Conservation (phyloP, 2,329 filamentous ascomycete genomes). For the Penicillium sp. region DNA sequence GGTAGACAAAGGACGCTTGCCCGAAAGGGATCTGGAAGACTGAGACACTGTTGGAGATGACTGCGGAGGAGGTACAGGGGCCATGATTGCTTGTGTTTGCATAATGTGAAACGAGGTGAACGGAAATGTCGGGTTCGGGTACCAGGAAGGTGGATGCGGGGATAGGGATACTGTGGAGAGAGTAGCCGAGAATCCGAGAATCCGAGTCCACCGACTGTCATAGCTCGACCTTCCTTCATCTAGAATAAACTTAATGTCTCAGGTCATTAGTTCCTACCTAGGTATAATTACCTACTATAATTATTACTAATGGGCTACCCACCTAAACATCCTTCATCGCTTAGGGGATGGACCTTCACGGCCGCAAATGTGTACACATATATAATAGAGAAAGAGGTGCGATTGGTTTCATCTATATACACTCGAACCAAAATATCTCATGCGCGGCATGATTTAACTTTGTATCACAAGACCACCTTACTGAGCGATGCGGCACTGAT, state of each 20-base stretch:
- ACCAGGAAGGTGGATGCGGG: background rate
- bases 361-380: background rate
- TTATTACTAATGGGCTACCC: background rate
- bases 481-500: constrained; percentile 9
- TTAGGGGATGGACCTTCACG: background rate
- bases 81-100: background rate
- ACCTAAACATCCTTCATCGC: background rate
- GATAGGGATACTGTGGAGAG: background rate
- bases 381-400: background rate
- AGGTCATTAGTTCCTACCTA: background rate
- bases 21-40: background rate
- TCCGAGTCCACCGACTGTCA: background rate
- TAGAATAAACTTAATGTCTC: background rate
- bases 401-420: background rate
- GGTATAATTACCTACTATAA: background rate
- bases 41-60: background rate
- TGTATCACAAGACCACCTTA: constrained; percentile 9
- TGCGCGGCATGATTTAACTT: constrained; percentile 30
- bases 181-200: background rate
- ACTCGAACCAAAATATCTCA: background rate
- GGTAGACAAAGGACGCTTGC: background rate
- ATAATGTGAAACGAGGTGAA: background rate
- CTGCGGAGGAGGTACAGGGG: background rate
- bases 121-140: constrained; percentile 2
- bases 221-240: background rate